Percentiles rank a stretch among this genome's conserved stretches.
Conservation (phyloP, 169 alveolate species). For the Cryptosporidium canis region DNA sequence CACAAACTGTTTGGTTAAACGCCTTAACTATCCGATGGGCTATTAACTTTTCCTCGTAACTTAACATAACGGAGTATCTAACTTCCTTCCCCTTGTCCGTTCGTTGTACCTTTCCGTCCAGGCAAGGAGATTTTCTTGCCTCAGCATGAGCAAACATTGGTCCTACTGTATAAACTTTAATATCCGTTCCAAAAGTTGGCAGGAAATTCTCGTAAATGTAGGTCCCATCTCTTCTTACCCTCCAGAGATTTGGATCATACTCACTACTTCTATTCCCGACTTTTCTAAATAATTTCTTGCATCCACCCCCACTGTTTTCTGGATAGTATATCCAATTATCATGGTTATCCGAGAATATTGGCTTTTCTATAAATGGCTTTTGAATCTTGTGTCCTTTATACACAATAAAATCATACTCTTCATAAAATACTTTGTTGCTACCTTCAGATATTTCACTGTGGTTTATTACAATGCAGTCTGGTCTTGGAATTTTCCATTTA, state of each 20-base stretch:
- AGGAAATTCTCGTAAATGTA: conserved; percentile 93
- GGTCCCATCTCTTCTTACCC: conserved; percentile 90
- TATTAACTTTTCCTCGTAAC: conserved; percentile 92
- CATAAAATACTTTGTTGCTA: conserved; percentile 82
- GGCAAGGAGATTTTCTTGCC: conserved; percentile 95
- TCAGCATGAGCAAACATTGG: conserved; percentile 98
- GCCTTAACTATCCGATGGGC: conserved; percentile 92
- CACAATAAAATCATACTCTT: conserved; percentile 91
- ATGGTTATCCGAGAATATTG: conserved; percentile 97
- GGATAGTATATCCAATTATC: conserved; percentile 95
- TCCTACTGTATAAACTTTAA: conserved; percentile 97
- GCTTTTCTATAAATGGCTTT: conserved; percentile 97
- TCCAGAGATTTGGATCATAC: conserved; percentile 72
- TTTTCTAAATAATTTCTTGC: conserved; percentile 86
- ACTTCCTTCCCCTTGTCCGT: conserved; percentile 94
- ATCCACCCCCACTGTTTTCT: conserved; percentile 93
- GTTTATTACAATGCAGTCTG: conserved; percentile 86
- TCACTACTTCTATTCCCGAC: conserved; percentile 83
- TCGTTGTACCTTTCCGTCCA: conserved; percentile 91
- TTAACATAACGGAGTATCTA: conserved; percentile 94
- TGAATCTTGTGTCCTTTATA: conserved; percentile 88
- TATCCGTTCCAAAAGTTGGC: conserved; percentile 96
- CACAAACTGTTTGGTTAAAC: conserved; percentile 93
- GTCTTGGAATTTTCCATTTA: conserved; percentile 87
- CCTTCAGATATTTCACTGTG: conserved; percentile 85